Evolutionary conservation across 805 yeast genomes (phyloP), one percentile per base, ranked within the genome.

Genomic region (Ogataea parapolymorpha): DNA sequence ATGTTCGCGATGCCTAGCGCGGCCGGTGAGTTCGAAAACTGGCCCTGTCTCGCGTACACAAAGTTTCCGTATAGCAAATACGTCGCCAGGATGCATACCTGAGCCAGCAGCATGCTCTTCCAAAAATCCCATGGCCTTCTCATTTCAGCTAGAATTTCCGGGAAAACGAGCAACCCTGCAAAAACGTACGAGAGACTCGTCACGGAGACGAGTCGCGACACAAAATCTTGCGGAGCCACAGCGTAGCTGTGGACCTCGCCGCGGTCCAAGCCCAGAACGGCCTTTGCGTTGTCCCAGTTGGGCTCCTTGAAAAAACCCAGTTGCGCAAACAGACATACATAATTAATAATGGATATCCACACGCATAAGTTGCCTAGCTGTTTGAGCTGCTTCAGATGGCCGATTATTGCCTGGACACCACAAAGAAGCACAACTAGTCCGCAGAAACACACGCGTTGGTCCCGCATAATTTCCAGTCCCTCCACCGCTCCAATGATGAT

Each of bases 141-240:
- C 74, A 72, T 67, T 53, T 72, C 77, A 9, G 77, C 68, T 59
- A 73, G 60, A 37, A 72, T 63, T 49, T 72, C 75, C 13, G 70
- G 64, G 56, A 71, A 72, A 36, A 71, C 67, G 46, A 72, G 63
- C n/a, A 77, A 72, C 46, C 77, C 78, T 28, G 76, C 77, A 61
- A 70, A 72, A 3, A 75, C 68, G 53, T 67, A 72, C 14, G 73
- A 72, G 46, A 72, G 63, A 51, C 71, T 71, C 56, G 70, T 63
- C 44, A 68, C 53, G 13, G 71, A 72, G 14, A 57, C 59, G 32
- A 69, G 55, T 44, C 62, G 67, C 35, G 51, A 50, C 32, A 55
- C 48, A 37, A 62, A 44, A 10, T 49, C 27, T 13, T 39, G 43
- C 3, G 54, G 48, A 8, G 51, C 34, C 18, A 50, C 28, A n/a